Conservation (phyloP, 75 land plant genomes). For the Picea glauca region DNA sequence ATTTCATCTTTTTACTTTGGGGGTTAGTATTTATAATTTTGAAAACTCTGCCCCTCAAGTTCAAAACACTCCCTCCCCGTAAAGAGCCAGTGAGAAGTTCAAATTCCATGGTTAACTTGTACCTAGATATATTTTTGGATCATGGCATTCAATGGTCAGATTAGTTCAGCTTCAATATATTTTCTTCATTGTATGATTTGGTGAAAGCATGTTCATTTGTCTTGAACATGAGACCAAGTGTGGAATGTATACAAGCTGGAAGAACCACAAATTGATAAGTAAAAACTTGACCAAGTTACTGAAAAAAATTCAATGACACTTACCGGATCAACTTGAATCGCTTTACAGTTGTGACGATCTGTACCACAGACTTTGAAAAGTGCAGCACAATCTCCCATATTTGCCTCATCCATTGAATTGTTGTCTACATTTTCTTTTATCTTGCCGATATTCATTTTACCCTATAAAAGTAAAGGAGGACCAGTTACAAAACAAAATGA, state of each 20-base stretch:
- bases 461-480: conserved; percentile 19
- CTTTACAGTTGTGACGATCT: conserved; percentile 32
- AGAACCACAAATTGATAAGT: background rate
- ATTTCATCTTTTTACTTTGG: no score
- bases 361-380: conserved; percentile 36
- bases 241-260: background rate
- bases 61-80: background rate
- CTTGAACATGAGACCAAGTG: no score
- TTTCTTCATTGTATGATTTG: background rate
- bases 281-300: background rate
- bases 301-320: conserved; percentile 2
- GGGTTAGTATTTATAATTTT: background rate
- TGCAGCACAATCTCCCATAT: conserved; percentile 14
- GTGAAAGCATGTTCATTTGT: conserved; percentile 11
- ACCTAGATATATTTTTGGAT: background rate
- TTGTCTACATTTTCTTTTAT: conserved; percentile 19
- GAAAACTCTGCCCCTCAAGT: background rate
- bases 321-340: conserved; percentile 51
- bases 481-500: background rate
- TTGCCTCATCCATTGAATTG: conserved; percentile 17
- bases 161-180: background rate
- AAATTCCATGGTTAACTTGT: background rate
- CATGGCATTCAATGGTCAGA: background rate
- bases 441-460: conserved; percentile 16
- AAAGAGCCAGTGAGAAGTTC: background rate